Conservation (phyloP, 768 basidiomycete genomes). For the Leccinum rimulosum region DNA sequence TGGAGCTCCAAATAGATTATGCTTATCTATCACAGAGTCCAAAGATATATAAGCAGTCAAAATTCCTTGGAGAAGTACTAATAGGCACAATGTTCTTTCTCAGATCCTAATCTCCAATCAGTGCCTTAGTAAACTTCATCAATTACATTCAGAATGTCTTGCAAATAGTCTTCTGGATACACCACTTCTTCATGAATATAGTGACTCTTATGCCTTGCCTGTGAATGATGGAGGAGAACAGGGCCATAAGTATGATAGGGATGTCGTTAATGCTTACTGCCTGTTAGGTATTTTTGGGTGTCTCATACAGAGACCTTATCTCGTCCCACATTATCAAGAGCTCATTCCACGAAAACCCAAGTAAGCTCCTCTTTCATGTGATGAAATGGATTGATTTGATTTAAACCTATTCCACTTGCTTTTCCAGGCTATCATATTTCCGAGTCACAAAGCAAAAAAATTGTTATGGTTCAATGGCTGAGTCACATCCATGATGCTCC, state of each 20-base stretch:
- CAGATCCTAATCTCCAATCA: not conserved
- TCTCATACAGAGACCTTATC: not conserved
- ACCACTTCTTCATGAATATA: not conserved
- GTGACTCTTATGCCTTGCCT: not conserved
- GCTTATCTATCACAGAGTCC: not conserved
- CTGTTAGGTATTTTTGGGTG: not conserved
- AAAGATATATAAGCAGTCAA: not conserved
- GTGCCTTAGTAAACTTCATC: not conserved
- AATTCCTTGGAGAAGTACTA: not conserved
- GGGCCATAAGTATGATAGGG: no score
- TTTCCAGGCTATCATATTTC: not conserved
- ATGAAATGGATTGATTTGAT: not conserved
- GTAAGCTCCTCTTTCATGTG: not conserved
- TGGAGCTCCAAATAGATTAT: not conserved
- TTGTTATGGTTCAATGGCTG: no score
- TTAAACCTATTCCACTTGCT: not conserved
- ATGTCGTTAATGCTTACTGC: not conserved
- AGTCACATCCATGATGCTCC: no score
- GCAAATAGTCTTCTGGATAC: not conserved
- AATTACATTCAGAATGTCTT: no score
- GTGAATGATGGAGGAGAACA: not conserved
- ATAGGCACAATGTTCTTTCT: not conserved
- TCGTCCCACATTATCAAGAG: not conserved
- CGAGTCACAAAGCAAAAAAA: no score
- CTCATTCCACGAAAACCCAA: not conserved